Evolutionary conservation across 768 basidiomycete species (phyloP).

Genomic region (Suillus lakei): DNA sequence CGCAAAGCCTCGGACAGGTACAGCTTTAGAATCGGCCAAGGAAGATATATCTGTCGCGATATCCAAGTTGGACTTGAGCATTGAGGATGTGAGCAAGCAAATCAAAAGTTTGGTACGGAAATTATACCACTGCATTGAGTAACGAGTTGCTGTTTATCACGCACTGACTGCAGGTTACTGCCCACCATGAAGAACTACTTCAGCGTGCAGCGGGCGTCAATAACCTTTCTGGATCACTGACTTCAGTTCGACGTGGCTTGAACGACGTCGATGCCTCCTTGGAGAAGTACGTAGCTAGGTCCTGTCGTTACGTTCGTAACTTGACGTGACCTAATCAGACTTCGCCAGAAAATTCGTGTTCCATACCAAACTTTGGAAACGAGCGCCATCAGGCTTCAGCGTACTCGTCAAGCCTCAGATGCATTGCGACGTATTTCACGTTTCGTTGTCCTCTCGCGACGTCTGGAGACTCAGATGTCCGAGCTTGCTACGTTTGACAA

Average conservation of each 20-base stretch:
- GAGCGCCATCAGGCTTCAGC: constrained; percentile 74
- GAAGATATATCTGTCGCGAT: constrained; percentile 92
- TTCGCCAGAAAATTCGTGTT: constrained; percentile 83
- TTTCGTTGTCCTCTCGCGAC: constrained; percentile 80
- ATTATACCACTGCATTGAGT: not conserved
- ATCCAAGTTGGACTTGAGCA: constrained; percentile 82
- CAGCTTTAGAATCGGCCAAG: constrained; percentile 59
- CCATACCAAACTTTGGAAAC: constrained; percentile 80
- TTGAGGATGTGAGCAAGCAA: constrained; percentile 93
- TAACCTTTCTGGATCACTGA: constrained; percentile 71
- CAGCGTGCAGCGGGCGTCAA: constrained; percentile 79
- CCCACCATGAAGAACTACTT: constrained; percentile 83
- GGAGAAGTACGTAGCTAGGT: constrained; percentile 62
- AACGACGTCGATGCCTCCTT: constrained; percentile 76
- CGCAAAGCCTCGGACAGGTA: constrained; percentile 28
- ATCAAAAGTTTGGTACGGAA: constrained; percentile 78
- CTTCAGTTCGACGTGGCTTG: constrained; percentile 69
- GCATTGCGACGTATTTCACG: constrained; percentile 83
- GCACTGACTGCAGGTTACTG: constrained; percentile 60
- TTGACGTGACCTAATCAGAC: constrained; percentile 45
- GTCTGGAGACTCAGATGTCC: constrained; percentile 85
- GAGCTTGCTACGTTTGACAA: constrained; percentile 50
- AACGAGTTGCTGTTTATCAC: not conserved
- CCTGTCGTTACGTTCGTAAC: not conserved
- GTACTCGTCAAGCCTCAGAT: constrained; percentile 84